A percentile compares a stretch with the other conserved stretches of the same genome.
phyloP scores from a whole-genome alignment of 805 yeast genomes.

The Starmerella stigmatis region DNA sequence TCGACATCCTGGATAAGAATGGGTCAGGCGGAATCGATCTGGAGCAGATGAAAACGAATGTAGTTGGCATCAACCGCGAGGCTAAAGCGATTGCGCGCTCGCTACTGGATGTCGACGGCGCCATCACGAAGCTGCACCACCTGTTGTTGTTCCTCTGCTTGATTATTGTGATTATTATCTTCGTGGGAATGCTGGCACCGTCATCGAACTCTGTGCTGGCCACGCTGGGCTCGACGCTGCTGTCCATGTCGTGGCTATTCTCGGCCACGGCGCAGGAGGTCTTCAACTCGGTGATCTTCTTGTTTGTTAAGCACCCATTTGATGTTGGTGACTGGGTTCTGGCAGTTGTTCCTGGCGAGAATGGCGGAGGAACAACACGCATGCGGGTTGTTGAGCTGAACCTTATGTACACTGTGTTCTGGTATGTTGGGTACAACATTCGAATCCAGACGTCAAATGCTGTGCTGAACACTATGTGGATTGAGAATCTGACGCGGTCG shows the following conservation, averaged over 20 bases:
- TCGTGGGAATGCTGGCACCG: constrained; percentile 36
- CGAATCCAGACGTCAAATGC: constrained; percentile 33
- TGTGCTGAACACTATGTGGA: constrained; percentile 31
- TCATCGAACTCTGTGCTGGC: constrained; percentile 34
- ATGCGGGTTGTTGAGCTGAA: constrained; percentile 30
- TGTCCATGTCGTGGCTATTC: constrained; percentile 34
- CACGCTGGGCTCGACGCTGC: constrained; percentile 34
- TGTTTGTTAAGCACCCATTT: constrained; percentile 36
- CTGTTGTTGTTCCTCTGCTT: constrained; percentile 30
- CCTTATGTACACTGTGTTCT: constrained; percentile 32
- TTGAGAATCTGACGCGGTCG: constrained; percentile 33
- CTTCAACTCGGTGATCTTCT: constrained; percentile 33
- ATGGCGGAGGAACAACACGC: constrained; percentile 21
- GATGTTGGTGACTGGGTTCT: constrained; percentile 35
- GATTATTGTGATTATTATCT: constrained; percentile 32
- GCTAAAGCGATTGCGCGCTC: constrained; percentile 31
- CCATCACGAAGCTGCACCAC: constrained; percentile 33
- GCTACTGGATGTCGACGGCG: constrained; percentile 34
- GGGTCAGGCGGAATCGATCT: constrained; percentile 31
- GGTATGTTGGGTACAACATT: constrained; percentile 24
- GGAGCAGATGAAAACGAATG: constrained; percentile 31
- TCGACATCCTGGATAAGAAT: constrained; percentile 31
- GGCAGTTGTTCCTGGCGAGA: constrained; percentile 21
- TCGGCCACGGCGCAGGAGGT: constrained; percentile 33
- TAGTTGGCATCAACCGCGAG: constrained; percentile 31